Base-by-base conservation (phyloP, 257 asterid genomes). In the Ehretia macrophylla region DNA sequence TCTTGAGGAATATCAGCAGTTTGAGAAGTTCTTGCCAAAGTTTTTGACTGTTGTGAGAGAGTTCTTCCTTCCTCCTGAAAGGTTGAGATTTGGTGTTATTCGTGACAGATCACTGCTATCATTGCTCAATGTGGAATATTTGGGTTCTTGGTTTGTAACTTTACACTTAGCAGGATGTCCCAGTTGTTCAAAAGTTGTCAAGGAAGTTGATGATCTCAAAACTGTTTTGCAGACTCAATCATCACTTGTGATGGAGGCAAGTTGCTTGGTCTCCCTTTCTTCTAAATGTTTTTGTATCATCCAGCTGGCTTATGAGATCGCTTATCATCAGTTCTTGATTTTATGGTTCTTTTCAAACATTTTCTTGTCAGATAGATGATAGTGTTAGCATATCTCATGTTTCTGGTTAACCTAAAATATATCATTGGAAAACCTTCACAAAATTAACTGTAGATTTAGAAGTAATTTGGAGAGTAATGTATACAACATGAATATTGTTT, bases 51-150 rank as follows among this genome's bases (percentile, higher is more conserved):
- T 82, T 60, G 82, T 82, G 47, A 79, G 88, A 74, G 94, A 84
- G 52, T 81, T 77, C 75, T 78, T 86, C 73, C 80, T 92, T 72
- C 97, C 94, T 58, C 94, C 88, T 66, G 95, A 92, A 67, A 79
- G 85, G 77, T 59, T 74, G 62, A 73, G 74, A 69, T 88, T 84
- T 71, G 96, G 94, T 32, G 59, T 84, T 69, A 75, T 88, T 76
- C 69, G 66, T 53, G 93, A 92, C 17, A 77, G 79, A 72, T 80
- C 86, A 66, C 83, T 92, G 54, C 81, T 88, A 56, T 75, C 88
- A 0, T 71, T 76, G 75, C 79, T 83, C 51, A 77, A 78, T 61
- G 49, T 82, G 49, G 83, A 75, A 64, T 93, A 80, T 66, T 78
- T 88, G 17, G 75, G 68, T 62, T 70, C 93, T 32, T 83, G 99